Evolutionary conservation across 2,329 filamentous ascomycete species (phyloP), one percentile per base, ranked within the genome.

Genomic region (Oidium heveae): DNA sequence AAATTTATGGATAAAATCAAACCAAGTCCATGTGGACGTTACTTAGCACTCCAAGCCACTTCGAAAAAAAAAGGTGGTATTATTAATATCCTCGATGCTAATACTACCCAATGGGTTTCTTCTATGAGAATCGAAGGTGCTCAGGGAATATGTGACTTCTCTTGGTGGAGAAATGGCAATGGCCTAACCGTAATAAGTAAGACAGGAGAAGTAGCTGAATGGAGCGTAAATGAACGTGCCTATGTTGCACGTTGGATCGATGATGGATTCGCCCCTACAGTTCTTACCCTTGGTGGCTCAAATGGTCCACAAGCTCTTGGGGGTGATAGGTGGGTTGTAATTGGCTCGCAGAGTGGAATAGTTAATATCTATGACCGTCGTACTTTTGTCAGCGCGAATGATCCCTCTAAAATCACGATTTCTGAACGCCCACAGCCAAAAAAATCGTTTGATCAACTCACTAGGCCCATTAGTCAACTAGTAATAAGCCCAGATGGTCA

Each of bases 1-100:
- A 83, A 80, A 62, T 83, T 77, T 43, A 95, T 95, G 86, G 91
- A 96, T 67, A 74, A 74, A 33, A 94, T 98, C 73, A 84, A 83
- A 61, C 70, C 93, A 28, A 93, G 85, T 49, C 88, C 91, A 0
- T 86, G 86, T 63, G 89, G 89, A 1, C 76, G 79, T 50, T 88
- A 88, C 67, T 82, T 98, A 72, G 91, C 82, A 12, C 69, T 98
- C 4, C 74, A 86, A 16, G 86, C 86, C 16, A 82, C 84, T 1
- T 78, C 80, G 2, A 80, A 77, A 63, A 94, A 93, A 67, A 86
- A 87, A 32, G 87, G 88, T 55, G 91, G 91, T 61, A 74, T 86
- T 54, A 75, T 98, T 68, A 95, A 94, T 66, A 72, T 98, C 24
- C 70, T 98, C 28, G 82, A 82, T 68, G 80, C 83, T 1, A 72